A percentile compares a stretch with the other conserved stretches of the same genome.
Evolutionary conservation across 352 stramenopile species (phyloP).

Genomic region (Phytophthora boehmeriae): DNA sequence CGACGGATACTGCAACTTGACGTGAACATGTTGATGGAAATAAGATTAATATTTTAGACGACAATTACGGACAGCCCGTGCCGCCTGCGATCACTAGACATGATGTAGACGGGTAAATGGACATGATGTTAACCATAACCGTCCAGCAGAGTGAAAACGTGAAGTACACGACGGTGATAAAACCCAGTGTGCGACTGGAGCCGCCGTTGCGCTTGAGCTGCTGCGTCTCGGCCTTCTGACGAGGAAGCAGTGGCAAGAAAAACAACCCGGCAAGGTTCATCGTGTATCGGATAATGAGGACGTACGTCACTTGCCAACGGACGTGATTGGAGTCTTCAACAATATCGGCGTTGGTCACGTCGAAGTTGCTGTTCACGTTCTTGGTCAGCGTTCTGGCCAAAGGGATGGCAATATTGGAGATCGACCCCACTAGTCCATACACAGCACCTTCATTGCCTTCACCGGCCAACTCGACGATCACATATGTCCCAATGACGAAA

Average conservation of each 20-base stretch:
- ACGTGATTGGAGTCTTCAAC: slow-evolving; percentile 32
- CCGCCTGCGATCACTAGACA: slow-evolving; percentile 28
- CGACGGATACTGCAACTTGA: too few relatives aligned
- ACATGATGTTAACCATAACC: slow-evolving; percentile 37
- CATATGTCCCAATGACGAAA: slow-evolving; percentile 47
- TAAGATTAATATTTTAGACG: too few relatives aligned
- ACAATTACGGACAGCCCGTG: slow-evolving; percentile 11
- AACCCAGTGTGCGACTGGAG: slow-evolving; percentile 36
- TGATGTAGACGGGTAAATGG: slow-evolving; percentile 36
- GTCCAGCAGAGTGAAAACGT: slow-evolving; percentile 22
- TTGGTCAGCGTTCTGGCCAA: slow-evolving; percentile 45
- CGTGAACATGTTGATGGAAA: too few relatives aligned
- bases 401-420: slow-evolving; percentile 42
- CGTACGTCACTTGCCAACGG: slow-evolving; percentile 45
- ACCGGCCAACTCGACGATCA: slow-evolving; percentile 49
- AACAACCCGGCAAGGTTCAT: slow-evolving; percentile 32
- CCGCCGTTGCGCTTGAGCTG: slow-evolving; percentile 43
- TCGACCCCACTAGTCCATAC: slow-evolving; percentile 45
- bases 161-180: slow-evolving; percentile 42
- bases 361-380: slow-evolving; percentile 38
- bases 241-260: slow-evolving; percentile 46
- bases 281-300: slow-evolving; percentile 43
- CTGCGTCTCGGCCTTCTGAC: slow-evolving; percentile 49
- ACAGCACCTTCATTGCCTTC: slow-evolving; percentile 48
- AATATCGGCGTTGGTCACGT: slow-evolving; percentile 50